Conservation (phyloP, 2,329 filamentous ascomycete species). For the Fusarium chaquense region DNA sequence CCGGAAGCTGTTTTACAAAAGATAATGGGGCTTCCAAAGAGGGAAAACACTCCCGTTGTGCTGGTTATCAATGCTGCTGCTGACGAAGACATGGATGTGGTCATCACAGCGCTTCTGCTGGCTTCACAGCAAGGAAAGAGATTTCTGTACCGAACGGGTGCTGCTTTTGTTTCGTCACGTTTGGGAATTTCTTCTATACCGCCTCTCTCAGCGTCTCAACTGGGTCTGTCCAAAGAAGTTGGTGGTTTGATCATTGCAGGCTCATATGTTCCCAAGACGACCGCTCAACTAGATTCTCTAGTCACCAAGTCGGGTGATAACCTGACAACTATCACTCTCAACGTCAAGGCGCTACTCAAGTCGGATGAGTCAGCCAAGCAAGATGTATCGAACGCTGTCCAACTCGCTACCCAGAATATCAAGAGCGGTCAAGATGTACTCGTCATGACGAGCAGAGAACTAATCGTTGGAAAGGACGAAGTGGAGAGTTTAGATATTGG, state of each 20-base stretch:
- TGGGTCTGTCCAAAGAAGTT: conserved; percentile 53
- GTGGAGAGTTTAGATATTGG: conserved; percentile 67
- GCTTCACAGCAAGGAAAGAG: conserved; percentile 50
- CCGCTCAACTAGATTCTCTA: conserved; percentile 63
- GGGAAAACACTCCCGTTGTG: conserved; percentile 48
- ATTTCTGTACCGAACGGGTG: conserved; percentile 57
- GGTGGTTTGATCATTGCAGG: conserved; percentile 68
- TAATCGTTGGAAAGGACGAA: conserved; percentile 61
- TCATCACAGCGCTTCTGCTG: conserved; percentile 61
- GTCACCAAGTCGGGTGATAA: conserved; percentile 53
- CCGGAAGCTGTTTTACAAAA: conserved; percentile 56
- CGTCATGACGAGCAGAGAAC: conserved; percentile 68
- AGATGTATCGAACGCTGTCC: conserved; percentile 50
- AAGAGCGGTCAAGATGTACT: conserved; percentile 63
- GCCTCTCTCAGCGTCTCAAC: conserved; percentile 60
- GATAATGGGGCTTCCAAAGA: conserved; percentile 50
- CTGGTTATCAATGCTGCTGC: conserved; percentile 65
- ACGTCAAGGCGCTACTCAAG: conserved; percentile 61
- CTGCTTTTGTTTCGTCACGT: conserved; percentile 60
- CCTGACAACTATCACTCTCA: conserved; percentile 60
- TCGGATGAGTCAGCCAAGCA: conserved; percentile 50
- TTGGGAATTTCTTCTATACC: conserved; percentile 64
- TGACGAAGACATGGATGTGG: conserved; percentile 67
- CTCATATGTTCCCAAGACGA: conserved; percentile 70
- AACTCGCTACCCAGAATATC: conserved; percentile 56